Conservation (phyloP, 2,329 filamentous ascomycete genomes). For the Fusarium temperatum region DNA sequence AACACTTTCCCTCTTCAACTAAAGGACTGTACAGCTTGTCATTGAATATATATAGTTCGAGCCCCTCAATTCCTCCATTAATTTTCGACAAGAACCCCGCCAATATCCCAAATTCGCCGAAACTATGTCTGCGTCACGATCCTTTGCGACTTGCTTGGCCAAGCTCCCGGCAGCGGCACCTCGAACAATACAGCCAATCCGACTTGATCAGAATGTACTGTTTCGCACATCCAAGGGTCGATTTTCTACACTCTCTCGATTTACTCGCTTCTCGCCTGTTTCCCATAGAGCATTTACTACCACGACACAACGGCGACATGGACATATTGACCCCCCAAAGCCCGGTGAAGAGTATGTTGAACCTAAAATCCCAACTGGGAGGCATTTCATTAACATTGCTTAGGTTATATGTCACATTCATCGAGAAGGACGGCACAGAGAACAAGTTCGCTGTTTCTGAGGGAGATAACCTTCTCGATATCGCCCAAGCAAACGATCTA, state of each 20-base stretch:
- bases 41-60: slow-evolving; percentile 2
- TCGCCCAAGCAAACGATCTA: slow-evolving; percentile 91
- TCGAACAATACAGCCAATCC: slow-evolving; percentile 43
- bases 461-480: slow-evolving; percentile 93
- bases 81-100: slow-evolving; percentile 6
- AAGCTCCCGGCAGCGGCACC: slow-evolving; percentile 45
- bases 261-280: slow-evolving; percentile 27
- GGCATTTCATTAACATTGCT: slow-evolving; percentile 8
- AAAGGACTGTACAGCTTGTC: background rate
- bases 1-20: slow-evolving; percentile 18
- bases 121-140: slow-evolving; percentile 47
- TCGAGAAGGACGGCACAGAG: slow-evolving; percentile 86
- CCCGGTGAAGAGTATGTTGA: slow-evolving; percentile 85
- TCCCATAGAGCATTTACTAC: slow-evolving; percentile 69
- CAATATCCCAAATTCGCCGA: slow-evolving; percentile 24
- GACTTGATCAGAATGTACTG: slow-evolving; percentile 20
- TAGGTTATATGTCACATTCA: slow-evolving; percentile 88
- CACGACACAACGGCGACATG: slow-evolving; percentile 70
- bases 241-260: slow-evolving; percentile 17
- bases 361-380: background rate
- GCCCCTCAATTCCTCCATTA: slow-evolving; percentile 5
- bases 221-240: slow-evolving; percentile 34
- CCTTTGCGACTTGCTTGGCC: slow-evolving; percentile 46
- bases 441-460: slow-evolving; percentile 82
- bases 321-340: slow-evolving; percentile 84